Evolutionary conservation across 1,284 basidiomycete genomes (phyloP), one percentile per base, ranked within the genome.

Genomic region (Puccinia horiana): DNA sequence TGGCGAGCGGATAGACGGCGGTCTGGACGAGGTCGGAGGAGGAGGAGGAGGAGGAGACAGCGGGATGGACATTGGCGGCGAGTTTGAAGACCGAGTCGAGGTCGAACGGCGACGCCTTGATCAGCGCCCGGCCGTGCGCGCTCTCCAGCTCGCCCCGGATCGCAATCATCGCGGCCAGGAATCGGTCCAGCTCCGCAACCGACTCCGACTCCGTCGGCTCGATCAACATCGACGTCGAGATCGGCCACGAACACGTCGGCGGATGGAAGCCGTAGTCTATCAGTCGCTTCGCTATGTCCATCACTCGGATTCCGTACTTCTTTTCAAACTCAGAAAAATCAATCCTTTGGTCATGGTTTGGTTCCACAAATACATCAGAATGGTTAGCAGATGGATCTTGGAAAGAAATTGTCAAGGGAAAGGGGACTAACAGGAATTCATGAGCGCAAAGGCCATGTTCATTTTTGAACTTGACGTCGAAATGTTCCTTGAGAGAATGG

Each of bases 271-370:
- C 93, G 78, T 83, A 84, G 88, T 85, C 92, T 89, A 94, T 95
- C 76, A 98, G 89, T 81, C 96, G 91, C 89, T 99, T 99, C 37
- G 95, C 95, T 85, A 99, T 95, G 88, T 99, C 96, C 63, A 91
- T 92, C 26, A 98, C 96, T 87, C 95, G 96, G 84, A 99, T 87
- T 5, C 94, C 95, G 26, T 92, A 93, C 73, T 89, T 88, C 86
- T 94, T 94, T 85, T 96, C 94, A 86, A 98, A 98, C 86, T 98
- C 96, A 63, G 93, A 94, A 70, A 99, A 90, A 86, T 99, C 96
- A 85, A 99, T 93, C 49, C 79, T 81, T 23, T 54, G 26, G 2
- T 18, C 26, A 37, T 20, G 14, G 2, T 5, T 23, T 12, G 23
- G 6, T 1, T 16, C 3, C 20, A 26, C 52, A 9, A 58, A 18